Evolutionary conservation across 148 eudicot genomes (phyloP), one percentile per base, ranked within the genome.

Genomic region (Rhododendron kiyosumense): DNA sequence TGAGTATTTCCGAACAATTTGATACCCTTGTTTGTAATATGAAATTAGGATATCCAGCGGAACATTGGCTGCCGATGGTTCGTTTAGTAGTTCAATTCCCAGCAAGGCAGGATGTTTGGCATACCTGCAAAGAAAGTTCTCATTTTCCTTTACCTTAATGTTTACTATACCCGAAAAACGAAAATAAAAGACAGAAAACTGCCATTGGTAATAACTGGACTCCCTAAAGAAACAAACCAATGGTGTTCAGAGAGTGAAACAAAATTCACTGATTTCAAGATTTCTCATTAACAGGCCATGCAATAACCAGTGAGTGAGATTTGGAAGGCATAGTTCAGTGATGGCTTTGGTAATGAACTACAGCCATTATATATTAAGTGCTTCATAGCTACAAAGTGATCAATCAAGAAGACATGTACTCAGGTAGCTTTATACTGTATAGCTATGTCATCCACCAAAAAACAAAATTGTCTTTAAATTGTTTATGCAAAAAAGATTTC

Each of bases 1-100:
- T 10, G 98, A 94, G 88, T 93, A 86, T 78, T 94, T 95, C 18
- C 96, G 86, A 82, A 95, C 92, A 17, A 86, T 88, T 85, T 81
- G 65, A 85, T 95, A 95, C 48, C 95, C 94, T 85, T 90, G 90
- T 80, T 88, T 92, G 89, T 92, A 95, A 84, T 82, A 95, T 8
- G 96, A 89, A 86, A 92, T 88, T 79, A 95, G 87, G 76, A 83
- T 81, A 86, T 94, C 96, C 82, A 93, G 86, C 3, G 92, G 90
- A 81, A 93, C 94, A 49, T 84, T 59, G 3, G 88, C 90, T n/a
- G 93, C 94, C 17, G 93, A 90, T 81, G 97, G 98, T 84, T 95
- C 96, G 65, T 95, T 95, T 61, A 95, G 79, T 24, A 95, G 95
- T 87, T 94, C 96, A 51, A 95, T 91, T 81, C 96, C 98, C 86